Base-by-base conservation (phyloP, 2,329 filamentous ascomycete genomes). In the Stachybotrys chlorohalonatus region DNA sequence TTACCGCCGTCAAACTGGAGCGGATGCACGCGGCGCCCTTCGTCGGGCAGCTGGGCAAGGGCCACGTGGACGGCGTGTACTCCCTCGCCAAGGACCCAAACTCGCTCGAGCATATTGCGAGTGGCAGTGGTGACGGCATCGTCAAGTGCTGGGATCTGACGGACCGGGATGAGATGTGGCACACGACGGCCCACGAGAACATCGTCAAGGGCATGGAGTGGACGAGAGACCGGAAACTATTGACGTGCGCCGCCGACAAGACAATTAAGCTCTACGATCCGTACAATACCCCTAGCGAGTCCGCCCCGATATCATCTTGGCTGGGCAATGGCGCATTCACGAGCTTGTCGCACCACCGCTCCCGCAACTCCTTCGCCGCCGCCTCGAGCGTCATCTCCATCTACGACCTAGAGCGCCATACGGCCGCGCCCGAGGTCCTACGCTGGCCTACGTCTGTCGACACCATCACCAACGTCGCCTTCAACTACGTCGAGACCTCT, bases 401-500 rank as follows among this genome's bases (percentile, higher is more conserved):
- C 59, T 96, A 96, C 71, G 93, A 96, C 67, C 80, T 94, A 49
- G 86, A 89, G 53, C 82, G 89, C 48, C 86, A 90, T 55, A 90
- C 87, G 31, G 85, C 88, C 0, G 88, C 91, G 1, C 86, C 89
- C 6, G 90, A 96, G 70, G 86, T 88, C 30, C 79, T 96, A 13
- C 81, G 84, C 58, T 96, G 92, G 90, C 93, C 93, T 5, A 94
- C 88, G 6, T 84, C 86, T 9, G 86, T 89, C 56, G 94, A 96
- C 70, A 97, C 94, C 5, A 94, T 97, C 71, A 95, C 84, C 48
- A 81, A 87, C 11, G 82, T 96, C 55, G 81, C 89, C 47, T 95
- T 97, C 76, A 99, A 97, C 73, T 87, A 95, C 67, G 88, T 89
- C 45, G 94, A 99, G 75, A 96, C 93, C 0, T 95, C 90, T 0